Percentiles rank a stretch among this genome's conserved stretches.
Conservation (phyloP, 2,329 filamentous ascomycete genomes). For the Dothiorella sarmentorum region DNA sequence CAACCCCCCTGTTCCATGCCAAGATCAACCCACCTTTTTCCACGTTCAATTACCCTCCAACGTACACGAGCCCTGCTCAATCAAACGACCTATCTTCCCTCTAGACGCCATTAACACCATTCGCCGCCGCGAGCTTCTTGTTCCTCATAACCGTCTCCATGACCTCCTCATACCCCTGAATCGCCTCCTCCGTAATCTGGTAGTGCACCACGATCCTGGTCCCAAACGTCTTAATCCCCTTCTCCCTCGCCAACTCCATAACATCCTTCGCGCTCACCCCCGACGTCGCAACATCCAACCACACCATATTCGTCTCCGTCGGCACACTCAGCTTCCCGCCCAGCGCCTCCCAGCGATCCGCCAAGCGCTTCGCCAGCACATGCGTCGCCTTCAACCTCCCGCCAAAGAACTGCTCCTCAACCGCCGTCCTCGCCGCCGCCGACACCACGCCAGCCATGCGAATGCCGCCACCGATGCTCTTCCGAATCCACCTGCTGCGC, state of each 20-base stretch:
- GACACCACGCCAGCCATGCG: conserved; percentile 74
- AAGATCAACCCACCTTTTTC: too few species aligned
- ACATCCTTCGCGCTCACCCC: conserved; percentile 54
- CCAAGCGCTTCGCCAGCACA: conserved; percentile 59
- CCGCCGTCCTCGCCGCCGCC: conserved; percentile 69
- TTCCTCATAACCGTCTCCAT: conserved; percentile 9
- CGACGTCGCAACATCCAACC: conserved; percentile 68
- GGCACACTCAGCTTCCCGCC: conserved; percentile 68
- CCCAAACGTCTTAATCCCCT: conserved; percentile 56
- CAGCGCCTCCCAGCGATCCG: conserved; percentile 62
- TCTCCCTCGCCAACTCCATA: conserved; percentile 52
- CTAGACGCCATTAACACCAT: background rate
- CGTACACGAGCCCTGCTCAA: too few species aligned
- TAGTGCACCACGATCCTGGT: conserved; percentile 67
- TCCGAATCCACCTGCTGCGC: conserved; percentile 71
- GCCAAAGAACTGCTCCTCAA: conserved; percentile 74
- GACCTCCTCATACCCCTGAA: conserved; percentile 35
- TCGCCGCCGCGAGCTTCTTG: background rate
- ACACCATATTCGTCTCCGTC: conserved; percentile 89
- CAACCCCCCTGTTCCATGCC: too few species aligned
- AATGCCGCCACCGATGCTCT: conserved; percentile 75
- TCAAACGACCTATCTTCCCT: too few species aligned
- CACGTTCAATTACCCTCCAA: too few species aligned
- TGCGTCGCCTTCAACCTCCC: conserved; percentile 62
- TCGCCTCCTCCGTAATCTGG: conserved; percentile 65